Evolutionary conservation across 768 basidiomycete species (phyloP), one percentile per base, ranked within the genome.

Genomic region (Dentipellis sp.): DNA sequence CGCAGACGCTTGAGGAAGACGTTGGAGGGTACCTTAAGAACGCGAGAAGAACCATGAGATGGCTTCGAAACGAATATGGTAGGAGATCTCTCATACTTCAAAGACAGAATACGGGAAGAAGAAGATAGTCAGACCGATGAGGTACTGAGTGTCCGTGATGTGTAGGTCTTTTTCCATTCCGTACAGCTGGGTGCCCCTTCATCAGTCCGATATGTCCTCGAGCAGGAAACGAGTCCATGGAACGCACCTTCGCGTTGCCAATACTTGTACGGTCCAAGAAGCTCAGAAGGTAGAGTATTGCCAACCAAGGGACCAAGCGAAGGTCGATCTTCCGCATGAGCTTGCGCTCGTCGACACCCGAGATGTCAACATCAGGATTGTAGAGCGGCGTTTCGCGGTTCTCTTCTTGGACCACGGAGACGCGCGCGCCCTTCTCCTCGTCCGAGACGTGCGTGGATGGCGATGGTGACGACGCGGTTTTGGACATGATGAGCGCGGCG

Each of bases 221-320:
- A 50, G 21, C 10, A 17, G 36, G 10, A n/a, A 11, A 22, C 11
- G 23, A 34, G 17, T 4, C n/a, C 29, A 29, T 12, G 9, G 42
- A 10, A 59, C 64, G 39, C 50, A 67, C 69, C 60, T 68, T 75
- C n/a, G 75, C 72, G 53, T 81, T 80, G 38, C 78, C 79, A 55
- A 80, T 76, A 55, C 77, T 79, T 58, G 79, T 78, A 29, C 81
- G 73, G 59, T 82, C 80, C 54, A 83, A 68, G 74, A 89, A 91
- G 61, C 83, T 84, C 39, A 91, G 72, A 38, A 91, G 72, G 68
- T 90, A 90, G 62, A 92, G 68, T 53, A 93, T 76, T 4, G 86
- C 83, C 40, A 86, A 64, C 86, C 85, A 88, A 10, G 84, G 81
- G 38, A 86, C 75, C 59, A 86, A 75, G n/a, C 77, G 76, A 56